Evolutionary conservation across 192 early-diverging fungal genomes (phyloP).

Genomic region (Geranomyces michiganensis): DNA sequence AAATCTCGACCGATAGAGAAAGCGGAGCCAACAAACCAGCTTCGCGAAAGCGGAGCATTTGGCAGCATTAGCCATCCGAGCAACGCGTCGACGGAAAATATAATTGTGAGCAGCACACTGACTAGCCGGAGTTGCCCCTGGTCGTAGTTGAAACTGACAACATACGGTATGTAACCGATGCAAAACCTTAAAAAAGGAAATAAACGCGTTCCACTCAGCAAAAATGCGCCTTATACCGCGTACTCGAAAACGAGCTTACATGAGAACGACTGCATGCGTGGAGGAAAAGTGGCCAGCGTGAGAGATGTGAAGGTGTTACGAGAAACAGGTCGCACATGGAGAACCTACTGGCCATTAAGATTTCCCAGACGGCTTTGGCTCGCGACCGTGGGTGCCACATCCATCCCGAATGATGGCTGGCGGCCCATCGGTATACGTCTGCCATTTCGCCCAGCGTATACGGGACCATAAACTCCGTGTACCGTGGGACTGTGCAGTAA

Average conservation of each 20-base stretch:
- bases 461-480: slow-evolving; percentile 14
- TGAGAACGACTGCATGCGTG: not conserved
- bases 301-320: too few relatives aligned
- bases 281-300: too few relatives aligned
- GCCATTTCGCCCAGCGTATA: slow-evolving; percentile 4
- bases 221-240: not conserved
- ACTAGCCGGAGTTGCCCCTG: slow-evolving; percentile 25
- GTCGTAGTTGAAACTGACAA: slow-evolving; percentile 21
- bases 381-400: slow-evolving; percentile 24
- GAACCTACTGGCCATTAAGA: slow-evolving; percentile 41
- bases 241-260: too few relatives aligned
- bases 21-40: not conserved
- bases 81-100: not conserved
- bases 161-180: not conserved
- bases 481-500: slow-evolving; percentile 17
- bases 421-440: not conserved
- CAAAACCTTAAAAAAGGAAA: not conserved
- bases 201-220: not conserved
- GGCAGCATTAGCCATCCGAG: not conserved
- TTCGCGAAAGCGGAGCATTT: slow-evolving; percentile 18
- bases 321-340: too few relatives aligned
- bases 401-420: not conserved
- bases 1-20: slow-evolving; percentile 31
- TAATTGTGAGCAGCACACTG: slow-evolving; percentile 22
- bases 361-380: slow-evolving; percentile 39